phyloP scores from a whole-genome alignment of 1,284 basidiomycete genomes.

The Entoloma clypeatum region DNA sequence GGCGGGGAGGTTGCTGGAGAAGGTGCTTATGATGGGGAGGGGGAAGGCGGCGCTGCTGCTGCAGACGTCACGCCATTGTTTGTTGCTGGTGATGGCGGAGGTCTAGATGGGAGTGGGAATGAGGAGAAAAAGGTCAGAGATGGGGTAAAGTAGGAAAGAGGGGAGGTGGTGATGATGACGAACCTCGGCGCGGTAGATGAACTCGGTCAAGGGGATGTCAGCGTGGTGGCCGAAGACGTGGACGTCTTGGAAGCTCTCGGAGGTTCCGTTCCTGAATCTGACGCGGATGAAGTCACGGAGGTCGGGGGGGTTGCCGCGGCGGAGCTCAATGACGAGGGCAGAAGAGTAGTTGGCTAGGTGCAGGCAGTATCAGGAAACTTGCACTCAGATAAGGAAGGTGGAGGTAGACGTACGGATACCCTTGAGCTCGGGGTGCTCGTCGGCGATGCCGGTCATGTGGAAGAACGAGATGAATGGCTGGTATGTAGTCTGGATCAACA shows the following conservation, averaged over 20 bases:
- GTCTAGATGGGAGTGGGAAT: too few species aligned
- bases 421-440: constrained; percentile 53
- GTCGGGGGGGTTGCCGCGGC: constrained; percentile 68
- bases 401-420: constrained; percentile 54
- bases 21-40: constrained; percentile 31
- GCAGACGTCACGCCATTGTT: constrained; percentile 64
- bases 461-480: constrained; percentile 88
- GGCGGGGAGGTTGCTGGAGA: constrained; percentile 30
- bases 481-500: constrained; percentile 76
- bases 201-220: constrained; percentile 73
- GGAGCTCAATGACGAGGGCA: constrained; percentile 75
- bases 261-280: constrained; percentile 83
- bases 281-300: constrained; percentile 75
- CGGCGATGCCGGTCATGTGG: constrained; percentile 64
- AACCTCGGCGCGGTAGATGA: constrained; percentile 74
- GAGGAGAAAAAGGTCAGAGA: background rate
- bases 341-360: constrained; percentile 71
- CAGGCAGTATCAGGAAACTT: constrained; percentile 1
- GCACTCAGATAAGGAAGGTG: background rate
- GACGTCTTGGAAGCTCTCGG: constrained; percentile 52
- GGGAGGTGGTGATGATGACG: too few species aligned
- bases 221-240: constrained; percentile 66
- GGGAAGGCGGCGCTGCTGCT: constrained; percentile 31
- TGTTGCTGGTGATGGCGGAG: constrained; percentile 64
- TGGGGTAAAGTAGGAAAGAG: background rate